Percentiles rank a stretch among this genome's conserved stretches.
These are phyloP conservation scores for Cotoneaster glaucophyllus DNA, from an alignment of 306 rosid species.

Conservation along the genomic window DNA sequence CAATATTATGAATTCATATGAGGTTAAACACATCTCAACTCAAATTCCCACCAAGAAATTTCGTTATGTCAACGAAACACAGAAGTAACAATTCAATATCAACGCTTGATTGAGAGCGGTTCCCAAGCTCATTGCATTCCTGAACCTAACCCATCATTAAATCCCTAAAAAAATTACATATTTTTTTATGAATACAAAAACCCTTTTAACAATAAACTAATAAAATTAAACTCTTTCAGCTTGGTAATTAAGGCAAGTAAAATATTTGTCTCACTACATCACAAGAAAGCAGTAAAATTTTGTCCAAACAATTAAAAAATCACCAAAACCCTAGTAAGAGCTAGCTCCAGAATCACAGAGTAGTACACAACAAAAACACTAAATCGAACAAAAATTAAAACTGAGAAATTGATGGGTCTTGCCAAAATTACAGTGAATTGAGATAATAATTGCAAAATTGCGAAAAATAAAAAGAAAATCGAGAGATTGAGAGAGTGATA, in stretches of 20 bases:
- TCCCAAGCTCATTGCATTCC: neutral
- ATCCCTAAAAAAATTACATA: neutral
- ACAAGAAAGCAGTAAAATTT: neutral
- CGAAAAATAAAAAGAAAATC: neutral
- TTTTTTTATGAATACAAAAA: too few species aligned
- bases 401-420: neutral
- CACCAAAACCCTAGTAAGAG: neutral
- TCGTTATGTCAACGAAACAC: neutral
- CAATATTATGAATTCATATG: neutral
- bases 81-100: neutral
- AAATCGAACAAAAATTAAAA: neutral
- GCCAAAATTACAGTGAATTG: neutral
- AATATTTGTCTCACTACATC: neutral
- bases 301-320: neutral
- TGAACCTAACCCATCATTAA: neutral
- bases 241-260: neutral
- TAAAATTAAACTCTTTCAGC: neutral
- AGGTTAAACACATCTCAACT: neutral
- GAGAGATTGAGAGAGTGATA: neutral
- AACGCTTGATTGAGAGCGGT: neutral
- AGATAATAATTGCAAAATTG: neutral
- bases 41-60: neutral
- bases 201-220: too few species aligned
- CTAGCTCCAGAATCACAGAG: neutral
- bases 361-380: neutral